These are phyloP conservation scores for Aureobasidium sp. DNA, from an alignment of 2,329 filamentous ascomycete species.

Conservation along the genomic window DNA sequence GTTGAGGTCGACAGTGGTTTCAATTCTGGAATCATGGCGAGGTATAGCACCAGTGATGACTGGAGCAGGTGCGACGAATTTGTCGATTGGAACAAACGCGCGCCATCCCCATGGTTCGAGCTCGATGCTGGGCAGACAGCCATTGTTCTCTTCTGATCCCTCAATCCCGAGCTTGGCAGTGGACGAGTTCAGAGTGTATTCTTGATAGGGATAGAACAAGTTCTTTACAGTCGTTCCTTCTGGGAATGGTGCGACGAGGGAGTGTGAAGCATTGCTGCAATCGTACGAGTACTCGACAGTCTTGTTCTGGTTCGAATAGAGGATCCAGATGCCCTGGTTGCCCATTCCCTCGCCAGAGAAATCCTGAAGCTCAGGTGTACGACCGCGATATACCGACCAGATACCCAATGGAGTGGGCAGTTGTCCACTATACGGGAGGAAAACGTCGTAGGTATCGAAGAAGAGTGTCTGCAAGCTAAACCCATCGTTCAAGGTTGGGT, in stretches of 20 bases:
- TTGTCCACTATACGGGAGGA: conserved; percentile 43
- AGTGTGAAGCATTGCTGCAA: conserved; percentile 38
- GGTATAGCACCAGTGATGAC: conserved; percentile 53
- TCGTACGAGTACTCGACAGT: conserved; percentile 48
- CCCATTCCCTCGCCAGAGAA: conserved; percentile 37
- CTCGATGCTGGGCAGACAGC: conserved; percentile 46
- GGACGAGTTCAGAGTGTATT: conserved; percentile 41
- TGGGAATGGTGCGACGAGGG: conserved; percentile 49
- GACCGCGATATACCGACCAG: conserved; percentile 50
- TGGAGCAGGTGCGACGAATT: conserved; percentile 43
- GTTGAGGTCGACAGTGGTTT: conserved; percentile 34
- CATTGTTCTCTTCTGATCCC: conserved; percentile 40
- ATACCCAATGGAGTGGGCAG: conserved; percentile 49
- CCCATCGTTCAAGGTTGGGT: conserved; percentile 51
- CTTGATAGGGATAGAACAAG: conserved; percentile 50
- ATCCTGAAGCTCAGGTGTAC: conserved; percentile 32
- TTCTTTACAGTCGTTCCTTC: conserved; percentile 49
- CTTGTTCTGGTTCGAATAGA: conserved; percentile 42
- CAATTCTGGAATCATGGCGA: conserved; percentile 50
- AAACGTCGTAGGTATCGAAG: conserved; percentile 44
- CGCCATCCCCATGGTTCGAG: conserved; percentile 50
- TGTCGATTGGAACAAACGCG: conserved; percentile 47
- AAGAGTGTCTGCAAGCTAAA: conserved; percentile 47
- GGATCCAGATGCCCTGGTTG: conserved; percentile 39
- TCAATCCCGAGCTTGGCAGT: conserved; percentile 38